A percentile compares a stretch with the other conserved stretches of the same genome.
phyloP scores from a whole-genome alignment of 1,284 basidiomycete species.

The Naganishia cerealis region DNA sequence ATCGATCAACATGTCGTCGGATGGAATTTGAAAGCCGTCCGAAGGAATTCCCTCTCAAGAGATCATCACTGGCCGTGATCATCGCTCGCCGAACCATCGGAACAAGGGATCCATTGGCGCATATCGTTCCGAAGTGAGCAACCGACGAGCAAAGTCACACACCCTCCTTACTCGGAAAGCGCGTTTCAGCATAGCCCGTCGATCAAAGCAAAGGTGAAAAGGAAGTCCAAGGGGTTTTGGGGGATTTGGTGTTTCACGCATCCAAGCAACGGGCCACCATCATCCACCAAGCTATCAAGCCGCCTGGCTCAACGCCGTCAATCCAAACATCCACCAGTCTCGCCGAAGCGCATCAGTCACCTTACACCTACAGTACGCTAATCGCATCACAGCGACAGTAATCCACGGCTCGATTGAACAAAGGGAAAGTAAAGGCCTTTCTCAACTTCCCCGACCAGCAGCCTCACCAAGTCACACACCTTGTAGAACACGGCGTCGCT shows the following conservation, averaged over 20 bases:
- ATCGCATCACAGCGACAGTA: background rate
- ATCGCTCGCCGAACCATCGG: background rate
- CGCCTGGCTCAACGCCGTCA: background rate
- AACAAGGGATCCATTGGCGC: background rate
- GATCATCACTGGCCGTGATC: background rate
- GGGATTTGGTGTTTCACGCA: conserved; percentile 12
- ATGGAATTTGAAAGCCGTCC: background rate
- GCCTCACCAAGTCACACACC: background rate
- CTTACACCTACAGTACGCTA: background rate
- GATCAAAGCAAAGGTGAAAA: conserved; percentile 7
- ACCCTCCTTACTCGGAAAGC: background rate
- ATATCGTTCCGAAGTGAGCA: background rate
- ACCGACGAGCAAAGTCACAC: too few species aligned
- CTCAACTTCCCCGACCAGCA: too few species aligned
- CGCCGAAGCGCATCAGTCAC: background rate
- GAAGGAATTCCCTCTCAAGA: background rate
- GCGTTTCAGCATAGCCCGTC: conserved; percentile 10
- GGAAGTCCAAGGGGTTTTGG: conserved; percentile 12
- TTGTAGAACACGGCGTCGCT: background rate
- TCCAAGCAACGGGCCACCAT: background rate
- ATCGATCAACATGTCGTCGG: background rate
- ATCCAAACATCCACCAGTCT: background rate
- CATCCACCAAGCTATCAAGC: background rate
- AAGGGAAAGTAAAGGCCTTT: conserved; percentile 4
- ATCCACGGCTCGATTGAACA: background rate